phyloP scores from a whole-genome alignment of 2,329 filamentous ascomycete genomes.

The Hansfordia pulvinata region DNA sequence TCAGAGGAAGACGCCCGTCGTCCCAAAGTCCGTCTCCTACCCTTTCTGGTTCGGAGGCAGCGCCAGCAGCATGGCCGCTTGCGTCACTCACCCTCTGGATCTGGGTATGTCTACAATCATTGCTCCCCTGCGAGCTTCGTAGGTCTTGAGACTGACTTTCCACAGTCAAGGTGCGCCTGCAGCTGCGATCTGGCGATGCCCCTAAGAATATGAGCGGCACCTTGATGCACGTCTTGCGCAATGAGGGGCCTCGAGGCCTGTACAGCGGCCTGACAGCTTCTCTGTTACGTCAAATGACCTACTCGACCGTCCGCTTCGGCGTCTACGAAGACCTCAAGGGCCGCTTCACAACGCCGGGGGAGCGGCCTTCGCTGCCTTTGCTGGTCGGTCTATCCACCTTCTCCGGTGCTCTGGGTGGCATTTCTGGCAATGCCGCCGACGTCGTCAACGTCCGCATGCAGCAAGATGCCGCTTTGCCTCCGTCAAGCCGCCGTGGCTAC shows the following conservation, averaged over 20 bases:
- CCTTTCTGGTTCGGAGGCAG: conserved; percentile 96
- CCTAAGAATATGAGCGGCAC: conserved; percentile 76
- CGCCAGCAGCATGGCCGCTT: conserved; percentile 81
- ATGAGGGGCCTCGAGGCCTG: conserved; percentile 65
- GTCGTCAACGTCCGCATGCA: conserved; percentile 98
- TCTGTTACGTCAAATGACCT: conserved; percentile 84
- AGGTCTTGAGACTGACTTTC: too few species aligned
- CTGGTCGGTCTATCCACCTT: conserved; percentile 71
- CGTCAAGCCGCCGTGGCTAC: conserved; percentile 70
- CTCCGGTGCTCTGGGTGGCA: conserved; percentile 77
- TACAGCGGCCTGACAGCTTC: conserved; percentile 90
- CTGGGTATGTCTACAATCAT: conserved; percentile 46
- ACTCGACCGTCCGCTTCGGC: conserved; percentile 91
- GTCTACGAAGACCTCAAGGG: conserved; percentile 94
- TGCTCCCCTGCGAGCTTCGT: too few species aligned
- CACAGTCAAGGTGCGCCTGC: conserved; percentile 61
- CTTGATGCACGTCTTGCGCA: conserved; percentile 65
- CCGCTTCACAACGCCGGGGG: conserved; percentile 39
- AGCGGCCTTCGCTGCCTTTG: conserved; percentile 53
- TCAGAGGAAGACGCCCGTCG: conserved; percentile 23
- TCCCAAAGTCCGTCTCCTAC: conserved; percentile 36
- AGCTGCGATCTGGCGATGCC: conserved; percentile 65
- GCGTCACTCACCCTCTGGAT: conserved; percentile 87
- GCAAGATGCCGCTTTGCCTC: conserved; percentile 69
- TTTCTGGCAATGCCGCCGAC: conserved; percentile 89